A percentile compares a stretch with the other conserved stretches of the same genome.
Conservation (phyloP, 2,329 filamentous ascomycete species). For the Corinectria fuckeliana region DNA sequence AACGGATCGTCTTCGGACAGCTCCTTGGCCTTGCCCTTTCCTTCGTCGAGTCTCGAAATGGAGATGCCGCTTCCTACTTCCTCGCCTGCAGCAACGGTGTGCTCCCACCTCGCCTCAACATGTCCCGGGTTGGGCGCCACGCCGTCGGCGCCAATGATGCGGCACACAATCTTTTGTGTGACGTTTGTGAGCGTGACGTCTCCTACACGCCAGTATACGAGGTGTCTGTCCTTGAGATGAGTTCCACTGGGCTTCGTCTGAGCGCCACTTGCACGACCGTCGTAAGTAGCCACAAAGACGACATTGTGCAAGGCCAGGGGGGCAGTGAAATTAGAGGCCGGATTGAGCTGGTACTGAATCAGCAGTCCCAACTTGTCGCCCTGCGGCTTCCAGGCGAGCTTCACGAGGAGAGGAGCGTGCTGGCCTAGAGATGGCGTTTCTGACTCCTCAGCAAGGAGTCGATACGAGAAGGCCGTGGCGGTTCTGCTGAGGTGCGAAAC, state of each 20-base stretch:
- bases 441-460: constrained; percentile 73
- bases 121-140: constrained; percentile 74
- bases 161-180: constrained; percentile 80
- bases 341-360: constrained; percentile 84
- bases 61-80: constrained; percentile 67
- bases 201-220: constrained; percentile 82
- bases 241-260: constrained; percentile 83
- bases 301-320: constrained; percentile 70
- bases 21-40: constrained; percentile 60
- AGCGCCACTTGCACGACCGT: constrained; percentile 70
- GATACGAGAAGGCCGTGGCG: constrained; percentile 89
- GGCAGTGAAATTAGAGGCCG: constrained; percentile 57
- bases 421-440: constrained; percentile 52
- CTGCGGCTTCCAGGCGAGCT: constrained; percentile 82
- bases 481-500: constrained; percentile 75
- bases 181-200: constrained; percentile 73
- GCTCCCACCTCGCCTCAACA: constrained; percentile 85
- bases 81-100: constrained; percentile 50
- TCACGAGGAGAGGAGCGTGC: constrained; percentile 76
- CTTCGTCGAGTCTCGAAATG: constrained; percentile 60
- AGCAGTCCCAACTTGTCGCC: constrained; percentile 86
- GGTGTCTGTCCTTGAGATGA: constrained; percentile 76
- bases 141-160: constrained; percentile 76
- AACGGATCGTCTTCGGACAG: constrained; percentile 69
- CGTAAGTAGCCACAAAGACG: constrained; percentile 73